These are phyloP conservation scores for Allium sativum DNA, from an alignment of 106 monocot species.

Conservation along the genomic window DNA sequence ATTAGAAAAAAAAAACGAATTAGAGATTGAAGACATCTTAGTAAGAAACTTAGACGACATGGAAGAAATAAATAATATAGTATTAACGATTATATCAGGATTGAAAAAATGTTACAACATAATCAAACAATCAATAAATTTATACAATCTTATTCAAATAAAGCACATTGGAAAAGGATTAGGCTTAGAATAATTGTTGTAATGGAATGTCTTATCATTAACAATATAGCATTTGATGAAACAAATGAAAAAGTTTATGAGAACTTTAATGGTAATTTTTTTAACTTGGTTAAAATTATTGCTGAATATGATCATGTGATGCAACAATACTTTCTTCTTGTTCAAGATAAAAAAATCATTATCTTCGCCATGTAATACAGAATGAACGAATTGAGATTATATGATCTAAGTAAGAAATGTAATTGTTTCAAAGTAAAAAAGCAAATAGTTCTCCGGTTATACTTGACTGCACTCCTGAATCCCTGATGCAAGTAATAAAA, in stretches of 20 bases:
- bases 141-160: too few species aligned
- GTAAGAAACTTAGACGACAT: neutral
- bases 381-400: too few species aligned
- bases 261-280: neutral
- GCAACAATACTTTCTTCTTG: neutral
- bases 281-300: neutral
- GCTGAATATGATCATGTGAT: neutral
- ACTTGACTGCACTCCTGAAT: too few species aligned
- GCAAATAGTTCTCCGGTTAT: too few species aligned
- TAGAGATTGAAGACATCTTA: neutral
- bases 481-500: too few species aligned
- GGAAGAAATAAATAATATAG: neutral
- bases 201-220: neutral
- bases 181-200: too few species aligned
- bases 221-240: neutral
- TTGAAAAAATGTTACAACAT: neutral
- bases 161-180: too few species aligned
- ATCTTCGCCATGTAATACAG: too few species aligned
- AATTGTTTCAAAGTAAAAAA: too few species aligned
- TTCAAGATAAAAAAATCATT: neutral
- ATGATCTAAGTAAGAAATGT: too few species aligned
- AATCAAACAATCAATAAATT: neutral
- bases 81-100: neutral
- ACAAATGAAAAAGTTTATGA: neutral
- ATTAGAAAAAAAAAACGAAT: neutral